Base-by-base conservation (phyloP, 2,329 filamentous ascomycete species). In the Phyllosticta paracitricarpa region DNA sequence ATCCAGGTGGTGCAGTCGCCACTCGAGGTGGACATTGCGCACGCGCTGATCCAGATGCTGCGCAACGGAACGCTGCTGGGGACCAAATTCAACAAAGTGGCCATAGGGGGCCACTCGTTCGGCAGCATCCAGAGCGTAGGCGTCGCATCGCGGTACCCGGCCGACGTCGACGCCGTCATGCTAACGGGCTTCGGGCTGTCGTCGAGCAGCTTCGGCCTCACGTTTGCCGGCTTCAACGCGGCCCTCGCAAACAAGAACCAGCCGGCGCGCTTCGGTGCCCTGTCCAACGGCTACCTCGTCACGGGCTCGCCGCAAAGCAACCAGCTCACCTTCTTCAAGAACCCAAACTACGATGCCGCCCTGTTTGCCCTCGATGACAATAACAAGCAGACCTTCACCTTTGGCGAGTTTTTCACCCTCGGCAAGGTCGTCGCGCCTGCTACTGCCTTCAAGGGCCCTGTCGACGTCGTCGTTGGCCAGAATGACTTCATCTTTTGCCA, bases 61-160 rank as follows among this genome's bases (percentile, higher is more conserved):
- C 68, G 68, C 14, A 60, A 54, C 10, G 73, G 69, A 26, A 58
- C n/a, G 7, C 64, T 75, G 62, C 64, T 66, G 56, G 65, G 68
- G 22, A 63, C 65, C 30, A 61, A 51, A 5, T 74, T 76, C 66
- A 63, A 66, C 24, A 70, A 71, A 5, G 69, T 78, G 28, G 67
- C 77, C 12, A 74, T 72, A 14, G 71, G 75, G 10, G 76, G 74
- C 12, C 76, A 78, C 64, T 74, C 71, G 24, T 72, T 72, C 61
- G 75, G 75, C 56, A 70, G 68, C 59, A 68, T 71, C 58, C 64
- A 75, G 59, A 72, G 70, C 12, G 66, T 72, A 64, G 70, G 63
- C 48, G 63, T 75, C 48, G 70, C 71, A 0, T 66, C 68, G 24
- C 63, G 68, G 52, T 70, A 75, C 64, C 73, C 73, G 1, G 33